These are phyloP conservation scores for Penicillium ochrochloron DNA, from an alignment of 495 filamentous ascomycete genomes.

Conservation along the genomic window DNA sequence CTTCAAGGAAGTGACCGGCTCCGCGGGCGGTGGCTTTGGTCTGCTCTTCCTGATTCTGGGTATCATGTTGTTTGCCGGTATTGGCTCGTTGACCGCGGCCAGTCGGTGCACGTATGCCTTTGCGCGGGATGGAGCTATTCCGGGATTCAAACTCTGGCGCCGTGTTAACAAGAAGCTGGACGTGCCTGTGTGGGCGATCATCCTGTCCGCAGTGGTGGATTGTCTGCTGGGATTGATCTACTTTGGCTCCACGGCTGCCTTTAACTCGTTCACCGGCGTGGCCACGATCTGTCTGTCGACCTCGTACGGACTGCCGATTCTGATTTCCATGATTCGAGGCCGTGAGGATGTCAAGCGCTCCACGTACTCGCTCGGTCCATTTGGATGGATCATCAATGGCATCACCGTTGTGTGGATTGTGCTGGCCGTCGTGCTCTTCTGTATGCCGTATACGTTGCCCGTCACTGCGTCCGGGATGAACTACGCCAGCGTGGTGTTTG, in stretches of 20 bases:
- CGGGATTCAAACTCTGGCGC: constrained; percentile 67
- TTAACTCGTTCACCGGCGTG: constrained; percentile 70
- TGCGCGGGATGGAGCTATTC: constrained; percentile 67
- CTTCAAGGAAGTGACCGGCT: constrained; percentile 42
- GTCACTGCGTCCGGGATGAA: constrained; percentile 55
- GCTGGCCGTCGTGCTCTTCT: constrained; percentile 57
- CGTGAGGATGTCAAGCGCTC: constrained; percentile 52
- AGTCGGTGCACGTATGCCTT: constrained; percentile 81
- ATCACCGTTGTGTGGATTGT: constrained; percentile 55
- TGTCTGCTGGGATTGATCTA: constrained; percentile 66
- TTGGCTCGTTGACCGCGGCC: constrained; percentile 72
- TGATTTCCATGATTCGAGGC: constrained; percentile 59
- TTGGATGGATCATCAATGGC: constrained; percentile 58
- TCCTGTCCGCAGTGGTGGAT: constrained; percentile 58
- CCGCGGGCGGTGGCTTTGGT: constrained; percentile 65
- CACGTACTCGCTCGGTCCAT: constrained; percentile 53
- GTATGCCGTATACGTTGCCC: constrained; percentile 59
- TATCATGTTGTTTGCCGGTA: constrained; percentile 73
- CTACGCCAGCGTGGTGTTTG: constrained; percentile 69
- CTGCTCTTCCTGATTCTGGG: constrained; percentile 74
- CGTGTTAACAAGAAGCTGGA: constrained; percentile 58
- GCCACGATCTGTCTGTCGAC: constrained; percentile 67
- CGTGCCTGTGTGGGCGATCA: constrained; percentile 61
- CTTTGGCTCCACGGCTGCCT: constrained; percentile 64
- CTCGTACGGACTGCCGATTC: constrained; percentile 66